Conservation (phyloP, 768 basidiomycete species). For the Russula abietina region DNA sequence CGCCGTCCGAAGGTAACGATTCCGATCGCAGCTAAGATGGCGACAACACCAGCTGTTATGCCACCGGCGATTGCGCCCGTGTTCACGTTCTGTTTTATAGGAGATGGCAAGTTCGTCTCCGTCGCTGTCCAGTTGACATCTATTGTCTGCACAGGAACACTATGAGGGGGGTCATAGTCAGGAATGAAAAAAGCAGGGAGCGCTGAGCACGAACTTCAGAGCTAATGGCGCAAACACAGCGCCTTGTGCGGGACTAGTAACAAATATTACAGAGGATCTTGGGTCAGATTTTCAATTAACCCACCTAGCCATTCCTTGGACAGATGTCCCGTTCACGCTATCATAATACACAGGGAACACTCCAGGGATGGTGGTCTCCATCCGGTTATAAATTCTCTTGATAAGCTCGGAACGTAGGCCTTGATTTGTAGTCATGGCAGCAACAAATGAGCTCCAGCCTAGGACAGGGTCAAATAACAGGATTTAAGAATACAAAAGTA, state of each 20-base stretch:
- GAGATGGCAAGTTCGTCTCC: too few relatives aligned
- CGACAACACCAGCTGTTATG: too few relatives aligned
- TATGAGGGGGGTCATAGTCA: too few relatives aligned
- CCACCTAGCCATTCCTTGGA: slow-evolving; percentile 14
- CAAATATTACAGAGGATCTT: background rate
- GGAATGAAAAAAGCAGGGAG: too few relatives aligned
- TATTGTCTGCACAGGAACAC: too few relatives aligned
- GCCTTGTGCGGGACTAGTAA: slow-evolving; percentile 21
- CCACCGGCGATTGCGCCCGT: too few relatives aligned
- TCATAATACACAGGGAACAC: slow-evolving; percentile 11
- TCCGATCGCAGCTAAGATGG: too few relatives aligned
- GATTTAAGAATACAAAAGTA: background rate
- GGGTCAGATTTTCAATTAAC: background rate
- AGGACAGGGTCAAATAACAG: background rate
- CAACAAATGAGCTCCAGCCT: background rate
- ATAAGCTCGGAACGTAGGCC: slow-evolving; percentile 7
- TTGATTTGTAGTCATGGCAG: slow-evolving; percentile 11
- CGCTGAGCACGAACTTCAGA: slow-evolving; percentile 18
- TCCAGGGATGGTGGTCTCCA: background rate
- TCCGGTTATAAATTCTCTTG: slow-evolving; percentile 1
- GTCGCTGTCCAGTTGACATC: too few relatives aligned
- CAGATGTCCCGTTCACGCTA: background rate
- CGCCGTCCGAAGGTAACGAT: too few relatives aligned
- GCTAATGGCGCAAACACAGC: slow-evolving; percentile 26
- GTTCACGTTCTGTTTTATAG: too few relatives aligned